Conservation (phyloP, 2,329 filamentous ascomycete species). For the Clonostachys solani region DNA sequence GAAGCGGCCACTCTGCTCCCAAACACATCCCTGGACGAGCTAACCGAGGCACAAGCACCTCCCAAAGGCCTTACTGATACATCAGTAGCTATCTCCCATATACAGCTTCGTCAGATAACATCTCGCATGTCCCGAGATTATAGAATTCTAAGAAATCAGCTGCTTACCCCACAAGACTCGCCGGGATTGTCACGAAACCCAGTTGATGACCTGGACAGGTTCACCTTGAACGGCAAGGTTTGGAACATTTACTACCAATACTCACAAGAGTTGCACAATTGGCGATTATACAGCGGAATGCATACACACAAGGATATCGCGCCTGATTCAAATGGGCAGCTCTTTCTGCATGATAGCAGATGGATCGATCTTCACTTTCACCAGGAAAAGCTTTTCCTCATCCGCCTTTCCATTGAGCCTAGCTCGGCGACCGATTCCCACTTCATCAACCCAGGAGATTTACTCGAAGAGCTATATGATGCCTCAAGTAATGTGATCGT, state of each 20-base stretch:
- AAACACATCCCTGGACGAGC: neutral
- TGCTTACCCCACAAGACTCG: too few relatives aligned
- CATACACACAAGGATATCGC: neutral
- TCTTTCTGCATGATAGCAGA: neutral
- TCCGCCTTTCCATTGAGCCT: neutral
- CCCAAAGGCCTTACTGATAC: conserved; percentile 3
- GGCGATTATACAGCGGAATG: neutral
- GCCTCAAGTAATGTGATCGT: too few relatives aligned
- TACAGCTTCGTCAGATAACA: conserved; percentile 31
- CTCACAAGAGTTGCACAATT: neutral
- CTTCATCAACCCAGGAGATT: too few relatives aligned
- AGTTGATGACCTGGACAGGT: too few relatives aligned
- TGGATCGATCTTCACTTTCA: conserved; percentile 3
- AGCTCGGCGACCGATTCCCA: neutral
- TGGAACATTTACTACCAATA: neutral
- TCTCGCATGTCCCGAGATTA: conserved; percentile 27
- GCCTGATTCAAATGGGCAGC: neutral
- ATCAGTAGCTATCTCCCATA: conserved; percentile 26
- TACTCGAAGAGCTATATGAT: too few relatives aligned
- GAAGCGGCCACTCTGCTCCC: conserved; percentile 8
- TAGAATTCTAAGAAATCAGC: too few relatives aligned
- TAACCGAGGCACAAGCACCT: neutral
- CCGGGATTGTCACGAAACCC: too few relatives aligned
- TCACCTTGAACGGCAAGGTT: too few relatives aligned
- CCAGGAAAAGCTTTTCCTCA: conserved; percentile 1